Evolutionary conservation across 306 rosid species (phyloP).

Genomic region (Cucurbita pepo): DNA sequence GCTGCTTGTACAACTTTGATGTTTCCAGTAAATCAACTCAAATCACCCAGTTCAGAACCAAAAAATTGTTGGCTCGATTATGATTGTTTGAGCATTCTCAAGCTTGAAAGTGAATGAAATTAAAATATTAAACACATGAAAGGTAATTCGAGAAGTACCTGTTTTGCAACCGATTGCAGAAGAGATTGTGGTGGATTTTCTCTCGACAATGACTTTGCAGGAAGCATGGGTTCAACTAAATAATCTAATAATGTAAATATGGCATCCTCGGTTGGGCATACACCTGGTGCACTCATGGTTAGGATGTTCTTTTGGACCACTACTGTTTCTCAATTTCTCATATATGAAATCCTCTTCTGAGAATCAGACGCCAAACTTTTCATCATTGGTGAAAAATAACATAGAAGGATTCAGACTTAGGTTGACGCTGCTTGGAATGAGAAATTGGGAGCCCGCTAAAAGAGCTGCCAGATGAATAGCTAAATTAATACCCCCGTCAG

Average conservation of each 20-base stretch:
- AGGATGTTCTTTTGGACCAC: not conserved
- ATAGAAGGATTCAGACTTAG: not conserved
- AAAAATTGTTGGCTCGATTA: not conserved
- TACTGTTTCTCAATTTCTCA: not conserved
- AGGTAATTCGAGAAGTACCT: slow-evolving; percentile 26
- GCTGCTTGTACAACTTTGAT: not conserved
- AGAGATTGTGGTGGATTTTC: slow-evolving; percentile 28
- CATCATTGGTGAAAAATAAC: not conserved
- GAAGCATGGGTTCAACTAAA: slow-evolving; percentile 52
- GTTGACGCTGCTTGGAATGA: not conserved
- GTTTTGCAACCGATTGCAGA: slow-evolving; percentile 44
- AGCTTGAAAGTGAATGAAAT: not conserved
- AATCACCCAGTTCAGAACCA: not conserved
- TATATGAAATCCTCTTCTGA: not conserved
- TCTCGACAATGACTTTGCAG: slow-evolving; percentile 26
- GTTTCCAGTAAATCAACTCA: not conserved
- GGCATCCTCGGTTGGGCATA: slow-evolving; percentile 63
- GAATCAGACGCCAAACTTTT: not conserved
- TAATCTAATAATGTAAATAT: slow-evolving; percentile 34
- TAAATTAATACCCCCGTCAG: not conserved
- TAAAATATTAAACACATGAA: not conserved
- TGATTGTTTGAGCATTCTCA: not conserved
- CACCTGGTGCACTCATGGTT: slow-evolving; percentile 27
- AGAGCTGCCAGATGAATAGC: not conserved
- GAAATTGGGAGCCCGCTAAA: not conserved